phyloP scores from a whole-genome alignment of 2,329 filamentous ascomycete genomes.

The Penicillium sp. region DNA sequence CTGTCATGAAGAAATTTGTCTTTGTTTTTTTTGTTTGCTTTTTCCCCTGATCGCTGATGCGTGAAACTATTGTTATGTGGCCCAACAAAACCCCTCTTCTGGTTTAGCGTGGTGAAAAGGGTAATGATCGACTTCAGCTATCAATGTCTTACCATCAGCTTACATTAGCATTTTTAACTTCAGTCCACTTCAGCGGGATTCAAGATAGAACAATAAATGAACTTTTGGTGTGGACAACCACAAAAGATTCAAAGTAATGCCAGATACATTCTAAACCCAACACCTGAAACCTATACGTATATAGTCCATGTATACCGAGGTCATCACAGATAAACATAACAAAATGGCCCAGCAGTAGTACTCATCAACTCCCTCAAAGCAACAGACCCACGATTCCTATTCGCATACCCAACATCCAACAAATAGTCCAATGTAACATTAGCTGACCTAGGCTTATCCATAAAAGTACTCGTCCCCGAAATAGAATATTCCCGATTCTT shows the following conservation, averaged over 20 bases:
- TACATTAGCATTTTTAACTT: no score
- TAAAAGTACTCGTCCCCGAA: constrained; percentile 46
- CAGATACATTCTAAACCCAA: no score
- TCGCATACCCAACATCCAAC: constrained; percentile 41
- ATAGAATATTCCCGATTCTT: constrained; percentile 38
- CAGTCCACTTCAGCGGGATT: no score
- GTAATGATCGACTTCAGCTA: neutral
- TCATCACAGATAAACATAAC: constrained; percentile 9
- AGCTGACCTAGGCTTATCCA: constrained; percentile 44
- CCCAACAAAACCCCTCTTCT: neutral
- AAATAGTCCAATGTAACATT: constrained; percentile 48
- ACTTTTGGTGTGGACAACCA: no score
- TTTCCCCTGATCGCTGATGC: neutral
- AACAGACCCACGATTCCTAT: constrained; percentile 25
- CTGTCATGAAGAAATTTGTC: neutral
- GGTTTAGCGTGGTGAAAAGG: neutral
- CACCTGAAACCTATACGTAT: neutral
- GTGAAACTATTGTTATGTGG: neutral
- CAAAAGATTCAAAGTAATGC: neutral
- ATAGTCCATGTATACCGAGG: neutral
- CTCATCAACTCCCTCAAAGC: constrained; percentile 43
- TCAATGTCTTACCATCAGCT: no score
- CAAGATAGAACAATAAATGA: no score
- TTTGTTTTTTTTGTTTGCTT: neutral
- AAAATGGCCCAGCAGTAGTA: constrained; percentile 46